Percentiles rank a stretch among this genome's conserved stretches.
These are phyloP conservation scores for Liriodendron chinense DNA, from an alignment of 164 flowering plant species.

Conservation along the genomic window DNA sequence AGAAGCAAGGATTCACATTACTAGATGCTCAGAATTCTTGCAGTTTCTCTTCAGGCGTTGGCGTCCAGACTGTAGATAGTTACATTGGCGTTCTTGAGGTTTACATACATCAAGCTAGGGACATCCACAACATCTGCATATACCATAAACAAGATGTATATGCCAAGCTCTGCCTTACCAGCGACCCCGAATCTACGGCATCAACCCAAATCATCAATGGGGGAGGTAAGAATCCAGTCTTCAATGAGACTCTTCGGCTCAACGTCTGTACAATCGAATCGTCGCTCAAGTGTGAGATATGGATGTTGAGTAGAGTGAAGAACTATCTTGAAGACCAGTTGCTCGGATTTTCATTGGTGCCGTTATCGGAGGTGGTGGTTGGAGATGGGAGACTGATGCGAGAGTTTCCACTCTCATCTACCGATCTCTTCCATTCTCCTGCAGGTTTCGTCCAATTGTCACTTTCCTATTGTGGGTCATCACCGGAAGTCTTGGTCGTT, in stretches of 20 bases:
- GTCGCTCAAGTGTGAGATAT: slow-evolving; percentile 88
- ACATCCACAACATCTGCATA: slow-evolving; percentile 94
- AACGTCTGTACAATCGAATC: slow-evolving; percentile 53
- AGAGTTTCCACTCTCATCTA: slow-evolving; percentile 89
- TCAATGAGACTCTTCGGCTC: slow-evolving; percentile 59
- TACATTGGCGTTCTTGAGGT: slow-evolving; percentile 70
- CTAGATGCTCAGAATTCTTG: slow-evolving; percentile 16
- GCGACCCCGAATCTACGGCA: slow-evolving; percentile 62
- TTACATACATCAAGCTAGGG: slow-evolving; percentile 81
- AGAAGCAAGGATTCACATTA: slow-evolving; percentile 21
- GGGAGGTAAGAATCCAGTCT: slow-evolving; percentile 88
- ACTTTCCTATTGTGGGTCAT: slow-evolving; percentile 56
- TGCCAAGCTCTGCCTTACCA: slow-evolving; percentile 88
- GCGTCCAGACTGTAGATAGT: slow-evolving; percentile 18
- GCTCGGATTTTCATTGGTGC: slow-evolving; percentile 85
- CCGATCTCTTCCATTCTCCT: slow-evolving; percentile 97
- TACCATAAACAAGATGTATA: slow-evolving; percentile 98
- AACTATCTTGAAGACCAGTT: slow-evolving; percentile 92
- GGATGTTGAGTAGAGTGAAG: slow-evolving; percentile 93
- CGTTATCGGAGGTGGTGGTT: slow-evolving; percentile 60
- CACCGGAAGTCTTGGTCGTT: slow-evolving; percentile 70
- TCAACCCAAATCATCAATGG: slow-evolving; percentile 83
- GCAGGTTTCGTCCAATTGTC: slow-evolving; percentile 83
- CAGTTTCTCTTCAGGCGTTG: slow-evolving; percentile 23
- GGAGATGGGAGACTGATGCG: slow-evolving; percentile 60